A percentile compares a stretch with the other conserved stretches of the same genome.
Evolutionary conservation across 257 asterid species (phyloP).

Genomic region (Nicotiana otophora): DNA sequence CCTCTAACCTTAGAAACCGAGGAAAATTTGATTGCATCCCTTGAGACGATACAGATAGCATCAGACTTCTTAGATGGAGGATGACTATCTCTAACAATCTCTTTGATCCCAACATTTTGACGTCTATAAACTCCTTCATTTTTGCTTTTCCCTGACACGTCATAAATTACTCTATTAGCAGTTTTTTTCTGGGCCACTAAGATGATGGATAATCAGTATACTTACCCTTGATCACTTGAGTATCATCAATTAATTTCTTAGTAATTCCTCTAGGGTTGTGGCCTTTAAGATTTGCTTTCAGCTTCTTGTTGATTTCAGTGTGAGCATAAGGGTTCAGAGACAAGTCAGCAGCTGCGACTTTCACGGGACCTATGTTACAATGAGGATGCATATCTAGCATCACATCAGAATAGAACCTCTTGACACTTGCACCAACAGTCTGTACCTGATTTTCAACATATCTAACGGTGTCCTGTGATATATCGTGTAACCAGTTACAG

Average conservation of each 20-base stretch:
- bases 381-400: constrained; percentile 57
- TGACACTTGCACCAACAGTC: constrained; percentile 63
- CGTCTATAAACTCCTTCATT: constrained; percentile 43
- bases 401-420: constrained; percentile 70
- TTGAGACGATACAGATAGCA: constrained; percentile 14
- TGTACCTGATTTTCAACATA: constrained; percentile 69
- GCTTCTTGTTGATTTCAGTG: constrained; percentile 33
- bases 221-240: constrained; percentile 26
- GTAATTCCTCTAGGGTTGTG: constrained; percentile 17
- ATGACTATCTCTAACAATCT: constrained; percentile 25
- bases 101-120: constrained; percentile 41
- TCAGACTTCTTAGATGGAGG: constrained; percentile 15
- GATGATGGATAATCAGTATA: constrained; percentile 1
- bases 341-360: constrained; percentile 42
- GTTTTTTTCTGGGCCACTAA: neutral
- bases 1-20: constrained; percentile 19
- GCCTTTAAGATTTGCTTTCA: constrained; percentile 25
- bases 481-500: neutral
- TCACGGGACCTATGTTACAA: constrained; percentile 42
- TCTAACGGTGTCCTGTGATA: constrained; percentile 61
- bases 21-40: constrained; percentile 16
- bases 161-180: neutral
- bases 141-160: constrained; percentile 25
- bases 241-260: constrained; percentile 28
- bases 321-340: constrained; percentile 38